Evolutionary conservation across 139 green algal genomes (phyloP), one percentile per base, ranked within the genome.

Genomic region (Closterium sp.): DNA sequence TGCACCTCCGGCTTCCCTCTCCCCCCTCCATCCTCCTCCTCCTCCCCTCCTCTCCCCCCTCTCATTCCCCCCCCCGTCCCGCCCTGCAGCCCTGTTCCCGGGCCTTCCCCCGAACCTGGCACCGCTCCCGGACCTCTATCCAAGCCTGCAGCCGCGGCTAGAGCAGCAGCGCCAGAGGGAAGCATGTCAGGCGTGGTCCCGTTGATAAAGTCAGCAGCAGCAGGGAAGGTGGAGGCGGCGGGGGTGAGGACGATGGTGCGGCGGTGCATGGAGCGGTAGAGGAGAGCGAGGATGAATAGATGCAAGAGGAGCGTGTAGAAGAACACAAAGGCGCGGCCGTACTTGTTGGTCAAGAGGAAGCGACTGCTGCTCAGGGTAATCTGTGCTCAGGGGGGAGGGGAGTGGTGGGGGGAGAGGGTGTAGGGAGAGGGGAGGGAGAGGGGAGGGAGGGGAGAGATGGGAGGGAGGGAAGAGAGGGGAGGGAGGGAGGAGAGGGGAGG

Each of bases 301-400:
- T 99, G 97, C 90, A 99, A 94, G 4, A 96, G 21, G 21, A 98
- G 91, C 1, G 97, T 95, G 94, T 99, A 99, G 86, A 94, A 87
- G 64, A 98, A 97, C 7, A 97, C 94, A 86, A 97, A 96, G 32
- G 97, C 87, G 23, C 92, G 90, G 9, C 87, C 92, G 21, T 92
- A 94, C 55, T 91, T 93, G 90, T 94, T 94, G 35, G 81, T 64
- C 5, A 94, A 84, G 34, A 94, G 25, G 84, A 94, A 94, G 9
- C 92, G 34, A 23, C 92, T 35, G 32, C 92, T 81, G 33, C n/a
- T 90, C 12, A 94, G 35, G 6, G 92, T 93, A 33, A 94, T 94
- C 92, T 93, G 92, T 69, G 30, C 21, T 34, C 0, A 23, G 83
- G 30, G n/a, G 83, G 83, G 30, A 4, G 31, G 28, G n/a, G n/a